Base-by-base conservation (phyloP, 805 yeast species). In the Nakazawaea ishiwadae region DNA sequence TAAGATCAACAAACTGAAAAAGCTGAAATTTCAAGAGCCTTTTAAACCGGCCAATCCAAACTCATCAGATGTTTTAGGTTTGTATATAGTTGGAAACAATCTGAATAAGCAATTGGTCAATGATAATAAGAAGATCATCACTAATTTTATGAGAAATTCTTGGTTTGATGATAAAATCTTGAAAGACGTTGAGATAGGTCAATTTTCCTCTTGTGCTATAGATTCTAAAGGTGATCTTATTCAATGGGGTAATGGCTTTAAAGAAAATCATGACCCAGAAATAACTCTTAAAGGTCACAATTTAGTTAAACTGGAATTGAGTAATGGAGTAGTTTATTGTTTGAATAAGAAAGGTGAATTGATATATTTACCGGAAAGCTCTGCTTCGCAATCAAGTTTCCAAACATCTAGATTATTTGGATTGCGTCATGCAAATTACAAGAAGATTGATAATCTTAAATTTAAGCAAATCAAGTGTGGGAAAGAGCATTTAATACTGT, bases 151-250 rank as follows among this genome's bases (percentile, higher is more conserved):
- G 21, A 68, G 95, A 52, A 59, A 84, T 5, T 63, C 69, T 1
- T 72, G 69, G 48, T 88, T 91, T 51, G 87, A 88, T 53, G 73
- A 73, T 30, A 70, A 71, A 62, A 51, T 66, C 12, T 59, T 87
- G 23, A 67, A 71, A 35, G 82, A 78, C 52, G 76, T 90, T 4
- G 64, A 68, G 16, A 54, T 87, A 2, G 65, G 70, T 18, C 69
- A 68, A 4, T 59, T 60, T 11, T 63, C 76, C 6, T 79, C 74
- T 21, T 62, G 71, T 4, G 88, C 88, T 0, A 74, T 87, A 14
- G 75, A 80, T 46, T 68, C 69, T 1, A 73, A 72, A 12, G 98
- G 97, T 15, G 75, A 83, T 52, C 68, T 88, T 24, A 79, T 77
- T 42, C 84, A 83, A 54, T 87, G 90, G 85, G 78, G 79, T n/a